phyloP scores from a whole-genome alignment of 2,329 filamentous ascomycete genomes.

The Coleophoma crateriformis region DNA sequence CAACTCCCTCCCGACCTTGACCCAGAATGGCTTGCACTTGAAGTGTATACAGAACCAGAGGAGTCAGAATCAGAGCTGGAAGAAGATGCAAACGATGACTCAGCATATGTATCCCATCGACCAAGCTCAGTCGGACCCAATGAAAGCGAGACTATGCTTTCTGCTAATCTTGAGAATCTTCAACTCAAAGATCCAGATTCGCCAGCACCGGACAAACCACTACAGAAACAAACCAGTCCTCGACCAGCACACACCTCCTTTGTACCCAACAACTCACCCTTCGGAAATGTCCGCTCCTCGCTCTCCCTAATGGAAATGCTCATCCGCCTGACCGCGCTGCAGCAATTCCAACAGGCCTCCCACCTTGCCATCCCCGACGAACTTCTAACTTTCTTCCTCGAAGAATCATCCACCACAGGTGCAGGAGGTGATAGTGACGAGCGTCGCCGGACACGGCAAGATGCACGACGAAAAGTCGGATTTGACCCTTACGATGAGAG shows the following conservation, averaged over 20 bases:
- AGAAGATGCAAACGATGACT: conserved; percentile 17
- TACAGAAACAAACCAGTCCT: conserved; percentile 1
- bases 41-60: conserved; percentile 59
- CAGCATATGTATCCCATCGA: conserved; percentile 16
- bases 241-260: not conserved
- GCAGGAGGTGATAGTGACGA: conserved; percentile 56
- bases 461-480: conserved; percentile 57
- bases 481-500: conserved; percentile 71
- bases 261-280: conserved; percentile 28
- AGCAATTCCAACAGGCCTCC: conserved; percentile 69
- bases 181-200: conserved; percentile 17
- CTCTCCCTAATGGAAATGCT: conserved; percentile 69
- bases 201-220: conserved; percentile 6
- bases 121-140: conserved; percentile 13
- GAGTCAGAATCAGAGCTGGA: conserved; percentile 44
- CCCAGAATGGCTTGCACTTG: conserved; percentile 69
- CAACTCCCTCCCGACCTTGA: conserved; percentile 62
- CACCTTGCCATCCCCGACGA: conserved; percentile 69
- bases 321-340: conserved; percentile 63
- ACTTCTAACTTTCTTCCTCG: conserved; percentile 68
- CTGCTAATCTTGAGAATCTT: conserved; percentile 14
- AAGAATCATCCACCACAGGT: conserved; percentile 61
- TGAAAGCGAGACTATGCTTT: conserved; percentile 5
- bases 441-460: conserved; percentile 51
- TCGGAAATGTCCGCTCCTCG: conserved; percentile 54